Conservation (phyloP, 164 flowering plant genomes). For the Akebia trifoliata region DNA sequence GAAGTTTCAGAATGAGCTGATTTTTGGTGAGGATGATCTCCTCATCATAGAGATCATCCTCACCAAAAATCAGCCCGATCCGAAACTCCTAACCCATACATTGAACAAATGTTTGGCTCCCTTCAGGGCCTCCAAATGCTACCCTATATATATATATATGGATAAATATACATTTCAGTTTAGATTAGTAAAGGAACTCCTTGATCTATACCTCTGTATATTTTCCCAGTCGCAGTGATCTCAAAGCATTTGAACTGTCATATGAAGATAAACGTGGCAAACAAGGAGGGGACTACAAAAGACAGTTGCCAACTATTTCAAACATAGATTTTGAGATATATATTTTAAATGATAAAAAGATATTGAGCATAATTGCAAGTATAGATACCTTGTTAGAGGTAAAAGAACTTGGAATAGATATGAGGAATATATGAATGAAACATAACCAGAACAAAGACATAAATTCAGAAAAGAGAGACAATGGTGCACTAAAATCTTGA, state of each 20-base stretch:
- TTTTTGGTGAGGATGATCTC: too few species aligned
- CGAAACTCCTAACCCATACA: too few species aligned
- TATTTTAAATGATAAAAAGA: neutral
- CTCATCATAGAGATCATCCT: too few species aligned
- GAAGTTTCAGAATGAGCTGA: too few species aligned
- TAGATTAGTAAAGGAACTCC: constrained; percentile 1
- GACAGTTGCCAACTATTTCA: neutral
- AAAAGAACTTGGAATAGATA: neutral
- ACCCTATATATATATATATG: too few species aligned
- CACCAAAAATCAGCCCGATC: too few species aligned
- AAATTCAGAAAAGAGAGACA: neutral
- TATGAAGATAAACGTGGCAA: constrained; percentile 60
- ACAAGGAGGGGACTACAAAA: constrained; percentile 66
- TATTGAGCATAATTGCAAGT: neutral
- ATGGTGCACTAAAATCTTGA: neutral
- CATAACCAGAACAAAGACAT: neutral
- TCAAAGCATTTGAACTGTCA: constrained; percentile 33
- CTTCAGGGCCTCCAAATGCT: too few species aligned
- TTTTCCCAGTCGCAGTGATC: constrained; percentile 71
- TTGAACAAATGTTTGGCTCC: too few species aligned
- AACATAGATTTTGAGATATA: constrained; percentile 1
- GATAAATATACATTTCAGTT: constrained; percentile 3
- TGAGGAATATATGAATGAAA: neutral
- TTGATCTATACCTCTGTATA: constrained; percentile 59
- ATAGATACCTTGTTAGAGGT: neutral